Base-by-base conservation (phyloP, 495 filamentous ascomycete genomes). In the Alectoria sarmentosa region DNA sequence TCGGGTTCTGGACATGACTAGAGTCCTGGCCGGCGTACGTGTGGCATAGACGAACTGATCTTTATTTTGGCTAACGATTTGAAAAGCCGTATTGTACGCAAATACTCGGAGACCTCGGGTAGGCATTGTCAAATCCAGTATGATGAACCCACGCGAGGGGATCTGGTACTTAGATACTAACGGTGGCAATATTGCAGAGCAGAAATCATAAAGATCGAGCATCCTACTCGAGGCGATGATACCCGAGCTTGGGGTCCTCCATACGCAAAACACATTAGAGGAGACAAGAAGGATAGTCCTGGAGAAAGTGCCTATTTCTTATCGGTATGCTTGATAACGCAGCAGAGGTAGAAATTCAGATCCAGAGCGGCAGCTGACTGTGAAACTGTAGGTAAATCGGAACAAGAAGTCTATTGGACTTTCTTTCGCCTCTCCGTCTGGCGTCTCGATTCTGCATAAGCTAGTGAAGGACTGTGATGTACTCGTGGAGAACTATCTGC, bases 301-400 rank as follows among this genome's bases (percentile, higher is more conserved):
- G 94, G 94, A 23, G 94, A 98, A 76, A 95, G 90, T 67, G 95
- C 94, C 10, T 98, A 98, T 74, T 98, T 94, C 69, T 78, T 98
- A 15, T 84, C 85, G 67, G 94, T 96, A 84, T 56, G 81, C 67
- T 48, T 15, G n/a, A 15, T 2, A 7, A 5, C 21, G 3, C 30
- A 9, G 1, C 0, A 30, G 34, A 34, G 4, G 1, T 19, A 32
- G 30, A 10, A 30, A 34, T 2, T 34, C 52, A 17, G 15, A 14
- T 34, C 8, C 0, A n/a, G 30, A 34, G 0, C 34, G 30, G 49
- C 49, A 41, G 68, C 56, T 60, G 26, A 59, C 23, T 13, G 28
- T 3, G 54, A 46, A 15, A 61, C 52, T 38, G 57, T 64, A 94
- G 90, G 90, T 93, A 28, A 96, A 96, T 74, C 89, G 94, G 56